Base-by-base conservation (phyloP, 2,329 filamentous ascomycete species). In the Bipolaris zeicola region DNA sequence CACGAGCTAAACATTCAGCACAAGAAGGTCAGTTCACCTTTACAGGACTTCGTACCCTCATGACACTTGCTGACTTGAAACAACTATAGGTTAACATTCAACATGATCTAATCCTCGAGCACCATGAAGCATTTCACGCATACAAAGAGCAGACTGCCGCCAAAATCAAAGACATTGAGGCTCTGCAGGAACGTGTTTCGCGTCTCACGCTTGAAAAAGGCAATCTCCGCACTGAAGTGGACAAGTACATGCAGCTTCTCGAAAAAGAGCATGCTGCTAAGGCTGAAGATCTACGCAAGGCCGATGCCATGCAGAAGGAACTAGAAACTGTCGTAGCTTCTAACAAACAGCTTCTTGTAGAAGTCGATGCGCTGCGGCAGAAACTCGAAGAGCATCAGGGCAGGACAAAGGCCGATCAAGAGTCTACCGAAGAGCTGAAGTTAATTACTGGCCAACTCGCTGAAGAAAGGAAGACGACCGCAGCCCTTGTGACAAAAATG, bases 201-300 rank as follows among this genome's bases (percentile, higher is more conserved):
- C 66, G 70, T 16, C 59, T 74, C 10, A 67, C 60, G 2, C 62
- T 75, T 1, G 68, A 72, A 41, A 70, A 70, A 26, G 69, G 68
- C 37, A 61, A 69, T 26, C 61, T 73, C 14, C 61, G 57, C 14
- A 61, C 56, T 5, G 71, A 74, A 57, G 45, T 73, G 0, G 64
- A 68, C 34, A 65, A 57, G 10, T 61, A 56, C 36, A 54, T 55
- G 18, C 38, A 62, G 24, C 46, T 67, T 16, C 42, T 71, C 16
- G 56, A 63, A 28, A 37, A 61, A 26, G 53, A 60, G 24, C 55
- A 37, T 24, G 16, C 54, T 3, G 50, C 26, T 16, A 58, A 63
- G 4, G 53, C 42, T 3, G 57, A 63, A 11, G 52, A 53, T n/a
- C 37, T 52, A 1, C 52, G 60, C 24, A 56, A 57, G 39, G 22